Base-by-base conservation (phyloP, 1,284 basidiomycete species). In the Athelia psychrophila region DNA sequence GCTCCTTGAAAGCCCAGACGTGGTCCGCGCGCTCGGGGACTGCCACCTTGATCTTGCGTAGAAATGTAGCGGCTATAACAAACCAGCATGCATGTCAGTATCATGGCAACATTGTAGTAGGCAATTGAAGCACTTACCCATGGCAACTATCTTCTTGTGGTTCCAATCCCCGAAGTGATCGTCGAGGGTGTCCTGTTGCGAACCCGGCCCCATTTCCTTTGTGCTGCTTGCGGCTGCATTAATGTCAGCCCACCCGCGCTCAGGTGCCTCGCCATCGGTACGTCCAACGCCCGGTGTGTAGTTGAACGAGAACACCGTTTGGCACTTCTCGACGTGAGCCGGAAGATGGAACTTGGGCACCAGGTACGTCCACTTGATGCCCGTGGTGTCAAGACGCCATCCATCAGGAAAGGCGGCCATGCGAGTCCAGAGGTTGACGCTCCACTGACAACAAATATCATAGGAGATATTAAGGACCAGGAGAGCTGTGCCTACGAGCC, bases 401-500 rank as follows among this genome's bases (percentile, higher is more conserved):
- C 25, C 36, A 2, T 18, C 16, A 3, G 38, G 23, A 3, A 12
- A 12, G 1, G 3, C 12, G 19, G 18, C 23, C 16, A 23, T 23
- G 1, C 60, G 55, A 1, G 50, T 35, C 45, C 49, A 51, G 5
- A 70, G 35, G 20, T 70, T 58, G 2, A 55, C 56, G 35, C 54
- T 52, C 62, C 64, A 70, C 42, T 70, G 67, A 46, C 68, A 70
- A 10, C 56, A 60, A 44, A 71, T 70, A 38, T 69, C 66, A 36
- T 68, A 71, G 4, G 64, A 66, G 6, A 67, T 42, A n/a, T 19
- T n/a, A 3, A 62, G 45, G 8, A 66, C 40, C 4, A 36, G 9
- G 5, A 57, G 35, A 2, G 49, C 36, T 0, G 42, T 48, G 15
- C 54, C 51, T 6, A 44, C 30, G 12, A 70, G 46, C 10, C 58